Conservation (phyloP, 208 protist species). For the Trypanosoma boissoni region DNA sequence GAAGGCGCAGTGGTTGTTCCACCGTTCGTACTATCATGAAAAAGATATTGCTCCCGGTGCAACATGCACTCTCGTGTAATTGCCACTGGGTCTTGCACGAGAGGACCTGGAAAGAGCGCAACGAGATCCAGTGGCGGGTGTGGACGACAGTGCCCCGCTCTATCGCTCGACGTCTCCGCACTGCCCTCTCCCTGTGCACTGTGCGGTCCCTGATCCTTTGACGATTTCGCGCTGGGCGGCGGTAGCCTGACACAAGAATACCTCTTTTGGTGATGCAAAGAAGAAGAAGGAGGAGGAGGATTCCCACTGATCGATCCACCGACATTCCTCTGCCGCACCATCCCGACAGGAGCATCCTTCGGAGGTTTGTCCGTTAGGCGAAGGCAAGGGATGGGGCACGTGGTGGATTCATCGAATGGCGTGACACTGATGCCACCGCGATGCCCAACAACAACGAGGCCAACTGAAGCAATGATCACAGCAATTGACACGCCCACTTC, state of each 20-base stretch:
- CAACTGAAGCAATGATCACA: constrained; percentile 28
- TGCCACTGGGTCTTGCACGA: constrained; percentile 32
- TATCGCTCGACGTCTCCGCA: background rate
- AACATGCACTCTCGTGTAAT: constrained; percentile 24
- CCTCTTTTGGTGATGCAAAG: too few species aligned
- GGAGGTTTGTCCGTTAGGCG: constrained; percentile 31
- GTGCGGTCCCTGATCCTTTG: too few species aligned
- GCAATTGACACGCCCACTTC: constrained; percentile 26
- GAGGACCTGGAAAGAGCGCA: constrained; percentile 57
- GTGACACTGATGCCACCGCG: constrained; percentile 37
- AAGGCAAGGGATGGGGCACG: constrained; percentile 39
- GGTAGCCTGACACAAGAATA: too few species aligned
- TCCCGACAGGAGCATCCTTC: constrained; percentile 1
- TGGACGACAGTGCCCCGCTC: background rate
- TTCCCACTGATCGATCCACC: too few species aligned
- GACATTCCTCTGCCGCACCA: too few species aligned
- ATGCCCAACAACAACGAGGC: constrained; percentile 57
- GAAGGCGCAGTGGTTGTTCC: background rate
- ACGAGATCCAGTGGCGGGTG: constrained; percentile 31
- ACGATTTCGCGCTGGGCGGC: too few species aligned
- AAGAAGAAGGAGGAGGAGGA: too few species aligned
- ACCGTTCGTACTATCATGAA: constrained; percentile 16
- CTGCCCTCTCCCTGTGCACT: too few species aligned
- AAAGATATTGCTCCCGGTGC: constrained; percentile 25
- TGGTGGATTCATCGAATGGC: constrained; percentile 39